A percentile compares a stretch with the other conserved stretches of the same genome.
phyloP scores from a whole-genome alignment of 768 basidiomycete genomes.

The Phylloporus arenicola region DNA sequence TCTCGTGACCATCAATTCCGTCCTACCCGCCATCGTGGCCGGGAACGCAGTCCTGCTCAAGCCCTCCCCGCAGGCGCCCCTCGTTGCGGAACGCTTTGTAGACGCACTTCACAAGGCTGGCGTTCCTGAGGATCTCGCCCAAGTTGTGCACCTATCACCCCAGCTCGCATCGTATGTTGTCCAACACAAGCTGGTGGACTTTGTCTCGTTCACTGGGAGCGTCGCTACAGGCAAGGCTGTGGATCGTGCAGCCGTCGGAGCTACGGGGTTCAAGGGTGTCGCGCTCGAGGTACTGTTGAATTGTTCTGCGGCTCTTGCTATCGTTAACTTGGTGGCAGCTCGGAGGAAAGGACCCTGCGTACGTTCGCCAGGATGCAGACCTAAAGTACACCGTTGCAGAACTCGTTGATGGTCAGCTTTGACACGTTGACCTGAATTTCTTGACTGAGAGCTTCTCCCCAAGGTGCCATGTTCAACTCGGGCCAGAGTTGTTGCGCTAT shows the following conservation, averaged over 20 bases:
- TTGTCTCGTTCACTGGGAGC: constrained; percentile 88
- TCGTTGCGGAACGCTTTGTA: constrained; percentile 77
- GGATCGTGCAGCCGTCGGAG: constrained; percentile 60
- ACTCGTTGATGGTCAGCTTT: constrained; percentile 75
- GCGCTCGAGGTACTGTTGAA: constrained; percentile 61
- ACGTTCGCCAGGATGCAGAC: constrained; percentile 84
- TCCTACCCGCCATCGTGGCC: constrained; percentile 86
- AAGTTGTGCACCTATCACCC: constrained; percentile 71
- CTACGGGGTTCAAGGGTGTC: constrained; percentile 77
- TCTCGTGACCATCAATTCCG: constrained; percentile 84
- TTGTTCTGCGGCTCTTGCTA: neutral
- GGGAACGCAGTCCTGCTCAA: constrained; percentile 91
- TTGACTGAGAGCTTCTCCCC: neutral
- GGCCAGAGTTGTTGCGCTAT: constrained; percentile 96
- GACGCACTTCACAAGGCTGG: constrained; percentile 68
- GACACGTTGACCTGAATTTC: neutral
- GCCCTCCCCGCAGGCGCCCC: constrained; percentile 94
- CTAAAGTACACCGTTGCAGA: constrained; percentile 77
- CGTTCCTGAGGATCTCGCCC: constrained; percentile 67
- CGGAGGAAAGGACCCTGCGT: constrained; percentile 97
- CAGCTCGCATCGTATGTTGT: constrained; percentile 55
- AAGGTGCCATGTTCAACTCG: constrained; percentile 93
- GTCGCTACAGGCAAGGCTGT: constrained; percentile 75
- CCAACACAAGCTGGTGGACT: constrained; percentile 63
- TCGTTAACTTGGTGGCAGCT: constrained; percentile 46